Percentiles rank a stretch among this genome's conserved stretches.
phyloP scores from a whole-genome alignment of 805 yeast genomes.

The Nakazawaea sp. region DNA sequence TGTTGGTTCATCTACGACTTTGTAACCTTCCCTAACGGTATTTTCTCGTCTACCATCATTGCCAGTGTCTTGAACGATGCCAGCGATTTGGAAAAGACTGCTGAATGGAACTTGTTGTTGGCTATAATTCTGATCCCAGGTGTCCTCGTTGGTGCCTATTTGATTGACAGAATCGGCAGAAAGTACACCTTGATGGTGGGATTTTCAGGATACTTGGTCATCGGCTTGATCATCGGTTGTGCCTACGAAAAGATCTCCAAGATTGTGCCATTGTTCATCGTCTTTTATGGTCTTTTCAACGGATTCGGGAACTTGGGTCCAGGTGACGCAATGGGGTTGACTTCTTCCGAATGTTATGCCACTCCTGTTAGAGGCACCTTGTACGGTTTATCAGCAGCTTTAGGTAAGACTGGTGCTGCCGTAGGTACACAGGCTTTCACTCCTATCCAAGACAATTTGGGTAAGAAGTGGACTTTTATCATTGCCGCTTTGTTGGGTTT shows the following conservation, averaged over 20 bases:
- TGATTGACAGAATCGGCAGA: constrained; percentile 62
- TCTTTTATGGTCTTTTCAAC: constrained; percentile 70
- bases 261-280: constrained; percentile 56
- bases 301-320: constrained; percentile 73
- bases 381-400: constrained; percentile 72
- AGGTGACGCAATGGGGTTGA: constrained; percentile 67
- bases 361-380: constrained; percentile 73
- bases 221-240: constrained; percentile 67
- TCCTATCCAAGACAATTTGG: constrained; percentile 58
- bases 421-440: constrained; percentile 70
- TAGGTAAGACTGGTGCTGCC: constrained; percentile 83
- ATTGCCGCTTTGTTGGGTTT: constrained; percentile 71
- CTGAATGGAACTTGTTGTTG: constrained; percentile 68
- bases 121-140: constrained; percentile 69
- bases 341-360: constrained; percentile 62
- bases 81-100: constrained; percentile 44
- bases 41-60: constrained; percentile 58
- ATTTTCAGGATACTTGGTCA: constrained; percentile 60
- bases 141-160: constrained; percentile 58
- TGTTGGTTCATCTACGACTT: constrained; percentile 81
- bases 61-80: constrained; percentile 37
- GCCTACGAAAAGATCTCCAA: constrained; percentile 49
- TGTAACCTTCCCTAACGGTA: constrained; percentile 74
- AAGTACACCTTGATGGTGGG: constrained; percentile 68
- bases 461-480: constrained; percentile 70